A percentile compares a stretch with the other conserved stretches of the same genome.
Evolutionary conservation across 257 asterid genomes (phyloP).

Genomic region (Solanum ahanhuiri): DNA sequence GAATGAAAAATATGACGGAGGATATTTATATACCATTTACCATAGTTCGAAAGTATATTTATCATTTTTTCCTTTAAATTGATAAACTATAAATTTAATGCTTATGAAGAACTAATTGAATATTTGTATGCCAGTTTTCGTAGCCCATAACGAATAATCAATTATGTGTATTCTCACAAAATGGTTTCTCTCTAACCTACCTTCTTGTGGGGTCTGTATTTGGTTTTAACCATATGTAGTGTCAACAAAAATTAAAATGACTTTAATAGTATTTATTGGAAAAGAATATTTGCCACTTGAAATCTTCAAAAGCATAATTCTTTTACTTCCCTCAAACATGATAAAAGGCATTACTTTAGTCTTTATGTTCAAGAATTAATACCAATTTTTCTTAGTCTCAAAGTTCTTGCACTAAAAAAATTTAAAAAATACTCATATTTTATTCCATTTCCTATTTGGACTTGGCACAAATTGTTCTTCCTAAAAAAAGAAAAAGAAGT

Average conservation of each 20-base stretch:
- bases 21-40: too few species aligned
- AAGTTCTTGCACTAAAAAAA: neutral
- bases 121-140: neutral
- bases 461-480: neutral
- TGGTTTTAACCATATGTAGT: neutral
- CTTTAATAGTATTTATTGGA: neutral
- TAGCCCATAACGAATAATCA: neutral
- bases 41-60: too few species aligned
- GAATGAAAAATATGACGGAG: too few species aligned
- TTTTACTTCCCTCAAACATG: conserved; percentile 12
- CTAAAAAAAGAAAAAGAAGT: neutral
- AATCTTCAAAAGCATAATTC: conserved; percentile 4
- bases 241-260: neutral
- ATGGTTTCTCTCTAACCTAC: neutral
- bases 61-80: neutral
- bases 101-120: neutral
- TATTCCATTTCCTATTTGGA: neutral
- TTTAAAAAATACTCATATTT: neutral
- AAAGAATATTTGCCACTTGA: conserved; percentile 13
- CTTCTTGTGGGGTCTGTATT: neutral
- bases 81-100: neutral
- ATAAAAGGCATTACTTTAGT: conserved; percentile 23
- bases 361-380: conserved; percentile 26
- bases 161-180: neutral
- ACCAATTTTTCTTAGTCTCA: conserved; percentile 6